phyloP scores from a whole-genome alignment of 192 early-diverging fungal genomes.

The Thamnidium elegans region DNA sequence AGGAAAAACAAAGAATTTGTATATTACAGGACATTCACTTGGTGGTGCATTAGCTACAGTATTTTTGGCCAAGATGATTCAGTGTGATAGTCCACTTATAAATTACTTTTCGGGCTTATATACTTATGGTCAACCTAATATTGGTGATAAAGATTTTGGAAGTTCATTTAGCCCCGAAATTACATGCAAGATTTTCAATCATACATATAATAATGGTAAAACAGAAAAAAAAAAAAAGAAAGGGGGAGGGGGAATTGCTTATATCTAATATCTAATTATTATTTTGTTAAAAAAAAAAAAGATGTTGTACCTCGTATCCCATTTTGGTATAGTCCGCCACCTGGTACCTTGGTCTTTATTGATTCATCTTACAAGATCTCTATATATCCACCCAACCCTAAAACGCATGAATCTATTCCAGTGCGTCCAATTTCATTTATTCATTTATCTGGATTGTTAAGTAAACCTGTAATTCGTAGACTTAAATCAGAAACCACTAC shows the following conservation, averaged over 20 bases:
- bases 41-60: conserved; percentile 50
- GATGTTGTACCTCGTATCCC: conserved; percentile 18
- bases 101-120: conserved; percentile 52
- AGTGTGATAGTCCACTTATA: conserved; percentile 43
- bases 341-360: conserved; percentile 54
- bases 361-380: conserved; percentile 47
- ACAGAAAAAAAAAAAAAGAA: neutral
- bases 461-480: conserved; percentile 40
- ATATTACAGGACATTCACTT: conserved; percentile 52
- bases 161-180: conserved; percentile 43
- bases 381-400: conserved; percentile 50
- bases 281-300: too few relatives aligned
- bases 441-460: conserved; percentile 52
- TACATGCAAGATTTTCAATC: conserved; percentile 54
- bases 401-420: conserved; percentile 45
- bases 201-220: conserved; percentile 53
- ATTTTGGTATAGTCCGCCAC: conserved; percentile 39
- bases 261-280: neutral
- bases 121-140: conserved; percentile 50
- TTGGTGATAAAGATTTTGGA: conserved; percentile 49
- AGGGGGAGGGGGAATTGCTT: neutral
- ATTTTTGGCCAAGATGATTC: conserved; percentile 53
- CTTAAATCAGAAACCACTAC: conserved; percentile 41
- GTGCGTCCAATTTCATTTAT: conserved; percentile 51
- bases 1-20: conserved; percentile 37